These are phyloP conservation scores for Nothophoma quercina DNA, from an alignment of 2,329 filamentous ascomycete species.

Conservation along the genomic window DNA sequence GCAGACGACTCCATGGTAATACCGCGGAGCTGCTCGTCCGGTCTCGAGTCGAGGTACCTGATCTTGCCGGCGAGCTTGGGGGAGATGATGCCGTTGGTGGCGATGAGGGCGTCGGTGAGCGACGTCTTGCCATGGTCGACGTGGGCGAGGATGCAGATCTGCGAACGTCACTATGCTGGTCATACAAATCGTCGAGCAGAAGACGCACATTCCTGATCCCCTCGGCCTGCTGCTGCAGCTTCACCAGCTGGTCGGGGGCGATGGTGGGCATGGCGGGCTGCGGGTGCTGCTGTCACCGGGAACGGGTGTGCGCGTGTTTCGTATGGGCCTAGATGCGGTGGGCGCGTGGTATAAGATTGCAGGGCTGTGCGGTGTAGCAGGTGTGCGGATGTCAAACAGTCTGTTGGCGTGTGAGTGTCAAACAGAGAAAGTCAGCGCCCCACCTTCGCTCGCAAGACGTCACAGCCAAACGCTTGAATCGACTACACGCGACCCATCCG, in stretches of 20 bases:
- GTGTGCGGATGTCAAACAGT: neutral
- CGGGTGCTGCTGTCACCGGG: neutral
- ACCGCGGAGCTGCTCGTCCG: constrained; percentile 92
- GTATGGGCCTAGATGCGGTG: neutral
- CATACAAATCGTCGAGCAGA: no score
- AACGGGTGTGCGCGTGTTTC: constrained; percentile 7
- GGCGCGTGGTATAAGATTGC: constrained; percentile 1
- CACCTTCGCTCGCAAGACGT: constrained; percentile 11
- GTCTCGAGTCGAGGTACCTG: constrained; percentile 93
- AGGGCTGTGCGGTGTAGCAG: constrained; percentile 8
- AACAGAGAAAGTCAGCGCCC: constrained; percentile 11
- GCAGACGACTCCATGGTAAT: constrained; percentile 99
- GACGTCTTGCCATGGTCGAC: constrained; percentile 99
- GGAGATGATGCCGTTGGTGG: constrained; percentile 99
- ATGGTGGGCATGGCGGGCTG: constrained; percentile 80
- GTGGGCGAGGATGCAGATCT: constrained; percentile 93
- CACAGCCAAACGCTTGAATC: constrained; percentile 4
- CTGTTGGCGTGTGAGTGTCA: constrained; percentile 5
- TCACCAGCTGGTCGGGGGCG: constrained; percentile 85
- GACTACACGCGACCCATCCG: neutral
- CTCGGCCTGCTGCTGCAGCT: constrained; percentile 84
- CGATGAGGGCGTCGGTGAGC: constrained; percentile 91
- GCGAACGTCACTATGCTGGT: no score
- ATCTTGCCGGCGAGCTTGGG: constrained; percentile 98
- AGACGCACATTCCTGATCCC: constrained; percentile 97